A percentile compares a stretch with the other conserved stretches of the same genome.
Evolutionary conservation across 2,329 filamentous ascomycete species (phyloP).

Genomic region (Grosmannia huntii): DNA sequence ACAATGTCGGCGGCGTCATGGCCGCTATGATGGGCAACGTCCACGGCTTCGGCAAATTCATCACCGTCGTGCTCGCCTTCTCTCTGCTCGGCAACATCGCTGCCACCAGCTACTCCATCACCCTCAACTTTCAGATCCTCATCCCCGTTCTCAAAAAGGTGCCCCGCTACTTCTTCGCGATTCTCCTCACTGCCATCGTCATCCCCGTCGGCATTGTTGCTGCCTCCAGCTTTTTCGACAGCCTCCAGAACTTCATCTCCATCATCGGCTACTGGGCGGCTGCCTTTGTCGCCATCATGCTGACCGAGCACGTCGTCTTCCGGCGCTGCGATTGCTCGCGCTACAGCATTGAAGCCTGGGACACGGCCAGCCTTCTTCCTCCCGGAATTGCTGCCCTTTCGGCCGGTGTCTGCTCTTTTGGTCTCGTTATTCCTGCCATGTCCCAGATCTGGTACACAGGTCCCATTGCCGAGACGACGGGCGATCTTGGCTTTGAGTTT

Average conservation of each 20-base stretch:
- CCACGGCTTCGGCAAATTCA: conserved; percentile 48
- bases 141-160: conserved; percentile 23
- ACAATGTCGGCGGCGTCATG: conserved; percentile 44
- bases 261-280: conserved; percentile 34
- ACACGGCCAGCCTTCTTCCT: conserved; percentile 14
- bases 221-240: conserved; percentile 25
- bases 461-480: conserved; percentile 27
- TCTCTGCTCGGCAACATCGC: conserved; percentile 46
- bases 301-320: conserved; percentile 19
- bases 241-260: conserved; percentile 30
- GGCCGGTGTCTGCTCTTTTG: conserved; percentile 13
- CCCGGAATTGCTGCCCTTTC: conserved; percentile 16
- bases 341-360: conserved; percentile 16
- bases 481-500: conserved; percentile 32
- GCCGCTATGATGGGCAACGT: conserved; percentile 45
- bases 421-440: conserved; percentile 26
- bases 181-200: conserved; percentile 26
- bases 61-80: conserved; percentile 44
- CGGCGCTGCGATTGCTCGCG: conserved; percentile 10
- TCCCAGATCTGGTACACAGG: conserved; percentile 30
- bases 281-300: conserved; percentile 26
- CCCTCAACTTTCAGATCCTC: conserved; percentile 44
- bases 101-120: conserved; percentile 48
- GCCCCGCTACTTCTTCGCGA: conserved; percentile 27
- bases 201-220: conserved; percentile 28